Base-by-base conservation (phyloP, 2,329 filamentous ascomycete genomes). In the Fusarium siculi region DNA sequence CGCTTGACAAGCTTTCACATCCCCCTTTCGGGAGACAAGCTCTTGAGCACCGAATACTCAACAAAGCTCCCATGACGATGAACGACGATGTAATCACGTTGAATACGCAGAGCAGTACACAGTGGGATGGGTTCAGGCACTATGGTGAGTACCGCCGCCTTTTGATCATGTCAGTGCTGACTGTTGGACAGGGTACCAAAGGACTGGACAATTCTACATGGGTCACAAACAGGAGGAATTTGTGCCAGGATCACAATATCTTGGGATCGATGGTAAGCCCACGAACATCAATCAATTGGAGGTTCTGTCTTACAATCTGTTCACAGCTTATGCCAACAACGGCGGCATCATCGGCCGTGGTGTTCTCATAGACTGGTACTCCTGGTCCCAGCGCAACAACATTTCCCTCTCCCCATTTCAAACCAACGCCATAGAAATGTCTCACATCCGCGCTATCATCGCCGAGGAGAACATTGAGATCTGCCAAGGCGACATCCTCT, bases 331-430 rank as follows among this genome's bases (percentile, higher is more conserved):
- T 34, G 10, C 47, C 16, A 50, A 50, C n/a, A 50, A 14, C 3
- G 30, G 47, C 21, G 30, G 47, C 10, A 50, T 34, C 21, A 50
- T 50, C 15, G 47, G 47, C 11, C 47, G 47, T 7, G 47, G 47
- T 14, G 47, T 34, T 34, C 47, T 50, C 7, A 34, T 50, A 50
- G 47, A 50, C 15, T 50, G 21, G 47, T 34, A 50, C 47, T 34
- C 15, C 21, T 50, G 30, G 30, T 34, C 21, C 5, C 30, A 34
- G 9, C 21, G 21, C 30, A 50, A 34, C 16, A 21, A 34, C n/a
- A 50, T 52, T 11, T 52, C n/a, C 6, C 47, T 52, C 16, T 52
- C n/a, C 11, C 47, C 47, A 3, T 52, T 52, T 11, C 47, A 36
- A 12, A 52, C n/a, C 30, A 52, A 52, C 10, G n/a, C 47, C 6